Conservation (phyloP, 331 rosid species). For the Rhamnella rubrinervis region DNA sequence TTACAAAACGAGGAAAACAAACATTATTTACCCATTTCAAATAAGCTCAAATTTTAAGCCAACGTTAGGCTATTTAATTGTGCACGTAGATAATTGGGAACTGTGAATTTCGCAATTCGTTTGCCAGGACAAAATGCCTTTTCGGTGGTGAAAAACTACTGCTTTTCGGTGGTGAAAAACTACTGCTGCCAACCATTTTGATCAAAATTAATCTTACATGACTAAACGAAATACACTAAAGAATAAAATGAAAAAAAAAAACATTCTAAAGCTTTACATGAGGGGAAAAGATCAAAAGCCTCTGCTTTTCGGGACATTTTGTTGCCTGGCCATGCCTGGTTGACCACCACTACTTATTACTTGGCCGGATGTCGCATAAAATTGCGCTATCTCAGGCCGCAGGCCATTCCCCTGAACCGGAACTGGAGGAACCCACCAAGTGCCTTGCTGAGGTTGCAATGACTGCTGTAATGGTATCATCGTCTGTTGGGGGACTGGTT, state of each 20-base stretch:
- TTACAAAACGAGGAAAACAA: neutral
- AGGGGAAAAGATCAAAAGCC: slow-evolving; percentile 41
- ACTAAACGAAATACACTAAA: slow-evolving; percentile 12
- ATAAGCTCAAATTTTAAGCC: too few relatives aligned
- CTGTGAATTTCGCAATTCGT: too few relatives aligned
- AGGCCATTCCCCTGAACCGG: slow-evolving; percentile 31
- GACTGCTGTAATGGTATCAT: slow-evolving; percentile 32
- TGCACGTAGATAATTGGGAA: too few relatives aligned
- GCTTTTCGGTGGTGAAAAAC: neutral
- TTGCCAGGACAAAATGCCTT: too few relatives aligned
- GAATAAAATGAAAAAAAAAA: neutral
- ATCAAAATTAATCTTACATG: slow-evolving; percentile 29
- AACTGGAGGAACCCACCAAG: slow-evolving; percentile 41
- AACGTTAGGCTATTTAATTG: too few relatives aligned
- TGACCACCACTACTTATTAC: slow-evolving; percentile 18
- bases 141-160: neutral
- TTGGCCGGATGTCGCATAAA: slow-evolving; percentile 42
- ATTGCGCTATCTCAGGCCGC: slow-evolving; percentile 37
- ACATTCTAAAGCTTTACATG: slow-evolving; percentile 26
- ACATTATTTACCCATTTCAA: too few relatives aligned
- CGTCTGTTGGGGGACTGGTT: slow-evolving; percentile 34
- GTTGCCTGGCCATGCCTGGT: slow-evolving; percentile 50
- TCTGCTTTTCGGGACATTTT: slow-evolving; percentile 62
- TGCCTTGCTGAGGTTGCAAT: slow-evolving; percentile 39
- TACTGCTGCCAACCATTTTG: neutral